phyloP scores from a whole-genome alignment of 2,329 filamentous ascomycete species.

The Xylariaceae sp. region DNA sequence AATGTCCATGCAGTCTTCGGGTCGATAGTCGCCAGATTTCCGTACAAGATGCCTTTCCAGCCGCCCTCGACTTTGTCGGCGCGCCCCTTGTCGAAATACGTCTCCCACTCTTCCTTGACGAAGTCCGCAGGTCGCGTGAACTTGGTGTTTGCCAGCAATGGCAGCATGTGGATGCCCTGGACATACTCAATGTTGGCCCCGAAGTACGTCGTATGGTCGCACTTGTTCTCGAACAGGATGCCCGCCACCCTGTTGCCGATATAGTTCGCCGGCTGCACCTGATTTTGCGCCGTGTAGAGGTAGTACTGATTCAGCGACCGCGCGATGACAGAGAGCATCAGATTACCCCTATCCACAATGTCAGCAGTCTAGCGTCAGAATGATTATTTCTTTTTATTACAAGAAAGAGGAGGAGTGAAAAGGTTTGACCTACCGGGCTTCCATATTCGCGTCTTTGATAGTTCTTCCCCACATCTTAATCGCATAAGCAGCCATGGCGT shows the following conservation, averaged over 20 bases:
- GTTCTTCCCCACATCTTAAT: constrained; percentile 91
- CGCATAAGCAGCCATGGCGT: constrained; percentile 79
- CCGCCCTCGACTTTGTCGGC: constrained; percentile 62
- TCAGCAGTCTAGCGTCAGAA: not conserved
- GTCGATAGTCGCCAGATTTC: constrained; percentile 74
- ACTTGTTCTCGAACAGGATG: constrained; percentile 88
- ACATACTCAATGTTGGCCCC: constrained; percentile 67
- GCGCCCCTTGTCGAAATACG: constrained; percentile 65
- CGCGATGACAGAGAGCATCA: constrained; percentile 75
- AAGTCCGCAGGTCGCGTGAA: constrained; percentile 64
- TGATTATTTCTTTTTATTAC: not conserved
- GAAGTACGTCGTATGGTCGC: constrained; percentile 90
- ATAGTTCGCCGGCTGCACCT: constrained; percentile 66
- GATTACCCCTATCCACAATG: constrained; percentile 53
- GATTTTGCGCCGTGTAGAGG: constrained; percentile 67
- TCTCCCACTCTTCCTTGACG: constrained; percentile 75
- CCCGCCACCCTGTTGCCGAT: constrained; percentile 69
- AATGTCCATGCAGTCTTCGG: constrained; percentile 65
- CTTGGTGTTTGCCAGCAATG: constrained; percentile 56
- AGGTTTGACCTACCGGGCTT: constrained; percentile 51
- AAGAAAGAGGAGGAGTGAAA: not conserved
- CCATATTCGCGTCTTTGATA: constrained; percentile 70
- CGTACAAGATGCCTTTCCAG: constrained; percentile 82
- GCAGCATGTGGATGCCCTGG: constrained; percentile 68
- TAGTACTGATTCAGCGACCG: constrained; percentile 76